Base-by-base conservation (phyloP, 768 basidiomycete genomes). In the Boletus tomentosulus region DNA sequence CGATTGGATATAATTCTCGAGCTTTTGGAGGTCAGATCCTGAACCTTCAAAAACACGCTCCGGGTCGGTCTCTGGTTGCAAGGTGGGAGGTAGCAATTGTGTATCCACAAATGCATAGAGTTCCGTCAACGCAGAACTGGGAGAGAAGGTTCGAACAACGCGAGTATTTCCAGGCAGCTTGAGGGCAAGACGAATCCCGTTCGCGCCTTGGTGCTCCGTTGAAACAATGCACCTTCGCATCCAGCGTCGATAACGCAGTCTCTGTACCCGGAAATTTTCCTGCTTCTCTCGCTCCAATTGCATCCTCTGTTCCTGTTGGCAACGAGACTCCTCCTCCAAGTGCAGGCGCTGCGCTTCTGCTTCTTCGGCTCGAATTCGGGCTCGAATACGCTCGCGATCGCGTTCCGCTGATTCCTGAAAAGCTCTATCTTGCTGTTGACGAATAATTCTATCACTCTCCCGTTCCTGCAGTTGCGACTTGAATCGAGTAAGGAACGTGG, bases 351-450 rank as follows among this genome's bases (percentile, higher is more conserved):
- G 78, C 48, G 53, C 59, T 55, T 63, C 60, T 52, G 67, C 57
- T 42, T 64, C 50, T 57, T 77, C 79, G 62, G 79, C 81, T 12
- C 64, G 75, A 43, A 86, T 77, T 42, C 75, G 75, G 6, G 73
- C 75, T 51, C 81, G 74, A 30, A 92, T 83, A 45, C 85, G 76
- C 65, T 87, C 89, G 25, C 78, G 74, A 66, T 97, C 95, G 6
- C 80, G 71, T 35, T 74, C 64, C 2, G 82, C 85, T 0, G 85
- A 77, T 49, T 86, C 83, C 37, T 73, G 72, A 67, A 91, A 92
- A 1, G 90, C 89, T 9, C 80, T 76, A 62, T 96, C 94, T 61
- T 94, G 92, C 61, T 89, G 87, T 27, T 84, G 87, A 12, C 93
- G 78, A 19, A 93, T 64, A 19, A 75, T 71, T 12, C 92, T 77